phyloP scores from a whole-genome alignment of 441 rosid species.

The Breynia disticha region DNA sequence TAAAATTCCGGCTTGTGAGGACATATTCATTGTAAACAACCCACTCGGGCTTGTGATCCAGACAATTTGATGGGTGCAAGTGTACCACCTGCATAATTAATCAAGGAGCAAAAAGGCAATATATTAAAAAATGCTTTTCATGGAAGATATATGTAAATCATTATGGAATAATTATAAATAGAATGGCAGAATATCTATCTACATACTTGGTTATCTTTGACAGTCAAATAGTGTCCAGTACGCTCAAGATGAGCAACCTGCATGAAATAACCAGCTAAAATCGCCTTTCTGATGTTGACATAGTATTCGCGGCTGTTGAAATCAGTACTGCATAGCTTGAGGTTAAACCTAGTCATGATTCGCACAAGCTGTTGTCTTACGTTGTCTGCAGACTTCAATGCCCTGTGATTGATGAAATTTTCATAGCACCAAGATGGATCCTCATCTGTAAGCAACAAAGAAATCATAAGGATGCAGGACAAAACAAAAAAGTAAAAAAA shows the following conservation, averaged over 20 bases:
- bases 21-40: slow-evolving; percentile 90
- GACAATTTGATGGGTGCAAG: slow-evolving; percentile 92
- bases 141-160: not conserved
- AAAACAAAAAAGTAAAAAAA: not conserved
- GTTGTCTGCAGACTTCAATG: slow-evolving; percentile 83
- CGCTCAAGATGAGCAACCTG: slow-evolving; percentile 95
- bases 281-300: slow-evolving; percentile 87
- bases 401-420: slow-evolving; percentile 77
- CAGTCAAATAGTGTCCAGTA: slow-evolving; percentile 83
- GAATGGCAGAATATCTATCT: not conserved
- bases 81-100: slow-evolving; percentile 66
- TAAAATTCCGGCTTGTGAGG: slow-evolving; percentile 78
- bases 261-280: slow-evolving; percentile 93
- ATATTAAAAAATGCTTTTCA: not conserved
- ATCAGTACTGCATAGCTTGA: slow-evolving; percentile 88
- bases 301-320: slow-evolving; percentile 91
- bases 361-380: slow-evolving; percentile 95
- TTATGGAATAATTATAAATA: not conserved
- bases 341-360: slow-evolving; percentile 81
- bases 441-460: slow-evolving; percentile 46
- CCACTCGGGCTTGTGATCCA: slow-evolving; percentile 98
- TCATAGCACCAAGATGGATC: slow-evolving; percentile 94
- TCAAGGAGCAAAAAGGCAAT: not conserved
- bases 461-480: not conserved
- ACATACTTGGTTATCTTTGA: slow-evolving; percentile 88